Evolutionary conservation across 495 filamentous ascomycete genomes (phyloP).

Genomic region (Xylaria venustula): DNA sequence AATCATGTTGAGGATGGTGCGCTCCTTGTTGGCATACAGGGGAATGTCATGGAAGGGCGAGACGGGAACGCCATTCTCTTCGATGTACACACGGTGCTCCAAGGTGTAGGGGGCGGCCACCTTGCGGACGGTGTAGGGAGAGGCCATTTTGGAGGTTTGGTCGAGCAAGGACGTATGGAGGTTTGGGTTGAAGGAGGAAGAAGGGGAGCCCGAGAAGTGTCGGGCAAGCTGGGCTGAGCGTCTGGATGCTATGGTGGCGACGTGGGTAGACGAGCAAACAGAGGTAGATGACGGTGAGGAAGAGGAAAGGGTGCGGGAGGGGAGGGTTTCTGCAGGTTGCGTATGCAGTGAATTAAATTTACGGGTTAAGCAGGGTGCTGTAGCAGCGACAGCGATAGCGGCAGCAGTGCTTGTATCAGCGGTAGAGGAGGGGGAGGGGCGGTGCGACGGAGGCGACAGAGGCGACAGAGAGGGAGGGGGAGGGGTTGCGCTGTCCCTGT

Average conservation of each 20-base stretch:
- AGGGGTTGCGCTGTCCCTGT: conserved; percentile 1
- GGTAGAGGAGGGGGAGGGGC: conserved; percentile 6
- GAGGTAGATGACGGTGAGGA: conserved; percentile 30
- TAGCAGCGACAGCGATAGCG: conserved; percentile 45
- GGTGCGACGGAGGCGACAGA: not conserved
- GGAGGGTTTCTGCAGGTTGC: conserved; percentile 14
- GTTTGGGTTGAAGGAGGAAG: conserved; percentile 19
- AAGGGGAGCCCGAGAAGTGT: conserved; percentile 48
- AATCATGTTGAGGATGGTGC: conserved; percentile 97
- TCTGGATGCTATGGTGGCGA: conserved; percentile 39
- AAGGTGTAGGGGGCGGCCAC: conserved; percentile 86
- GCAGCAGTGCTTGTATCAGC: conserved; percentile 33
- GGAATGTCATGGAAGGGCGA: conserved; percentile 99
- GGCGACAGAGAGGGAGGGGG: conserved; percentile 1
- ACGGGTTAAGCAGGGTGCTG: conserved; percentile 20
- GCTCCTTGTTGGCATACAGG: conserved; percentile 89
- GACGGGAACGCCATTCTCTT: conserved; percentile 91
- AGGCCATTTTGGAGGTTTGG: conserved; percentile 47
- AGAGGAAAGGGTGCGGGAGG: conserved; percentile 4
- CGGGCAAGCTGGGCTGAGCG: conserved; percentile 57
- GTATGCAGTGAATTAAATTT: conserved; percentile 26
- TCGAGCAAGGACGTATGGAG: conserved; percentile 33
- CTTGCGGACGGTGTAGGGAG: conserved; percentile 72
- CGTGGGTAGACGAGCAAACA: conserved; percentile 29
- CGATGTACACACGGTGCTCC: conserved; percentile 95